Evolutionary conservation across 2,329 filamentous ascomycete species (phyloP), one percentile per base, ranked within the genome.

Genomic region (Ceratocystis harringtonii): DNA sequence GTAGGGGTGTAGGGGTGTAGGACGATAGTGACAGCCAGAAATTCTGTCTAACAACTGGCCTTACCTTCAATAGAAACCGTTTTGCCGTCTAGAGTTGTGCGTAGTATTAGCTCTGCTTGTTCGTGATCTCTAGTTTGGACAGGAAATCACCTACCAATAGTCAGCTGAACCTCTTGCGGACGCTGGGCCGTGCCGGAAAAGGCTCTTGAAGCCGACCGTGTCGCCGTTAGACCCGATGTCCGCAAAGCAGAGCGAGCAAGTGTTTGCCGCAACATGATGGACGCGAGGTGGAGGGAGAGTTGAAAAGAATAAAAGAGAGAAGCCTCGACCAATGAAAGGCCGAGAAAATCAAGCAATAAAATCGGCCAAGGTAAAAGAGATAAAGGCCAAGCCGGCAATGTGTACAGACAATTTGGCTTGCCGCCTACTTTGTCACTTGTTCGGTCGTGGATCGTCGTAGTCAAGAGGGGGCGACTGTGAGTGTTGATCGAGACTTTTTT

Each of bases 41-140:
- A 41, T 15, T 10, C 3, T 41, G 12, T 41, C 12, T 5, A 41
- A 15, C 65, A 64, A 61, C 64, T 58, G 55, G 61, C 50, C 73
- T 71, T 86, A 95, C 91, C 90, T 89, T 96, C 91, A 76, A 99
- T 91, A 69, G 91, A 96, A 66, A 99, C 88, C 79, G 96, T 95
- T 82, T 96, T 96, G 75, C 92, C 94, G 84, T 99, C 92, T 92
- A 74, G 57, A 70, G 58, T 55, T 25, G 17, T 10, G 32, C 22
- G 36, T 17, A 45, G 48, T 28, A 52, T 58, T 64, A 64, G 73
- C 78, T 72, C 17, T 5, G 55, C 55, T 58, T 41, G 36, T 41
- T 58, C 55, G 30, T 58, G 55, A 36, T 36, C 32, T 62, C 69
- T 73, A 75, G 75, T 74, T 71, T 28, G 44, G 25, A 36, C 36